Base-by-base conservation (phyloP, 2,329 filamentous ascomycete genomes). In the Aspergillus pseudoglaucus region DNA sequence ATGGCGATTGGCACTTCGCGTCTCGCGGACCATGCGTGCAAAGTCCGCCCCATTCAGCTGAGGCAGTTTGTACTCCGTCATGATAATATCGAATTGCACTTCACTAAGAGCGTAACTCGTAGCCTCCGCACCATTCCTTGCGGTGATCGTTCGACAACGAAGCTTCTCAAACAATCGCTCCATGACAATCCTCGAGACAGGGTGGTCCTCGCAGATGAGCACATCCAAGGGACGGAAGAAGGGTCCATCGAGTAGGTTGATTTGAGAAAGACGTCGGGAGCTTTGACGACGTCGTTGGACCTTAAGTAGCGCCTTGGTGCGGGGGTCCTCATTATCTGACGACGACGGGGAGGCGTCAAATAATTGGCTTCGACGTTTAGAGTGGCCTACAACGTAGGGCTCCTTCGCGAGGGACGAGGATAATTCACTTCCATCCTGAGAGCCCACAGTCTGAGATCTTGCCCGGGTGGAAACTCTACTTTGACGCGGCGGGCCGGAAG, bases 21-120 rank as follows among this genome's bases (percentile, higher is more conserved):
- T 96, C 64, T 97, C 91, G 42, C 93, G 84, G 57, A 98, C 90
- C 93, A 98, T 98, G 30, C 93, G 86, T 44, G 93, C 91, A 48
- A 98, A 88, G 64, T 98, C 93, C 10, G 89, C 87, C 20, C 93
- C 93, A 59, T 90, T 97, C 62, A 97, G 90, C 62, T 95, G 89
- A 8, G 93, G 91, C 41, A 98, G 75, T 65, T 91, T 94, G 73
- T 90, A 96, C 69, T 98, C 93, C 68, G 95, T 91, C 76, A 98
- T 93, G 65, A 98, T 96, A 59, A 96, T 89, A 69, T 98, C 93
- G 63, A 97, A 98, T 63, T 97, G 95, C 64, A 98, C 91, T 64
- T 97, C 91, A 62, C 91, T 91, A 77, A 95, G 88, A 23, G 93
- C 90, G 69, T 93, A 95, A 18, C 91, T 83, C 59, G 95, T 85